Evolutionary conservation across 1,284 basidiomycete genomes (phyloP).

Genomic region (Moesziomyces aphidis): DNA sequence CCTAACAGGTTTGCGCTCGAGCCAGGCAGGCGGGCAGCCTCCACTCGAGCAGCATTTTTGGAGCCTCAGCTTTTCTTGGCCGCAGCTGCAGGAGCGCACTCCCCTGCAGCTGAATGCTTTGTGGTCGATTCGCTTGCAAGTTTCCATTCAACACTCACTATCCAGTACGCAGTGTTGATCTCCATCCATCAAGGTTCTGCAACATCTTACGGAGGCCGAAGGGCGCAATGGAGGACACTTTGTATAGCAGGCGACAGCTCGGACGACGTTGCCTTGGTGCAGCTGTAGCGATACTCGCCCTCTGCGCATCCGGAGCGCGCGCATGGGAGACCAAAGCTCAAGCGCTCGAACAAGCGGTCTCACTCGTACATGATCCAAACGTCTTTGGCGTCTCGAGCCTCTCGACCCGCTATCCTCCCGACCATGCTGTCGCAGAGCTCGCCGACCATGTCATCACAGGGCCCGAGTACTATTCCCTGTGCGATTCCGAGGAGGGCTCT

Average conservation of each 20-base stretch:
- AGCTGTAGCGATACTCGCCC: not conserved
- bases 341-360: slow-evolving; percentile 36
- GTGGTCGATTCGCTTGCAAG: no score
- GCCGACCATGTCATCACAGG: slow-evolving; percentile 44
- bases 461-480: slow-evolving; percentile 65
- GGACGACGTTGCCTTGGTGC: not conserved
- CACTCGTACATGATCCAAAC: slow-evolving; percentile 34
- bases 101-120: not conserved
- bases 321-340: slow-evolving; percentile 31
- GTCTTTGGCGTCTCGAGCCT: slow-evolving; percentile 55
- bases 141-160: no score
- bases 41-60: not conserved
- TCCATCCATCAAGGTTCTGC: no score
- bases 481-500: slow-evolving; percentile 51
- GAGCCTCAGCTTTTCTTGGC: not conserved
- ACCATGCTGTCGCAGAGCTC: slow-evolving; percentile 32
- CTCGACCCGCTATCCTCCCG: slow-evolving; percentile 45
- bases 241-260: not conserved
- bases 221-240: not conserved
- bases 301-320: not conserved
- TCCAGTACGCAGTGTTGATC: no score
- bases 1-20: not conserved
- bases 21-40: not conserved
- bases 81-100: not conserved
- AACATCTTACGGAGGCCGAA: no score